Percentiles rank a stretch among this genome's conserved stretches.
Conservation (phyloP, 108 stramenopile genomes). For the Pseudonitzschia multistriata region DNA sequence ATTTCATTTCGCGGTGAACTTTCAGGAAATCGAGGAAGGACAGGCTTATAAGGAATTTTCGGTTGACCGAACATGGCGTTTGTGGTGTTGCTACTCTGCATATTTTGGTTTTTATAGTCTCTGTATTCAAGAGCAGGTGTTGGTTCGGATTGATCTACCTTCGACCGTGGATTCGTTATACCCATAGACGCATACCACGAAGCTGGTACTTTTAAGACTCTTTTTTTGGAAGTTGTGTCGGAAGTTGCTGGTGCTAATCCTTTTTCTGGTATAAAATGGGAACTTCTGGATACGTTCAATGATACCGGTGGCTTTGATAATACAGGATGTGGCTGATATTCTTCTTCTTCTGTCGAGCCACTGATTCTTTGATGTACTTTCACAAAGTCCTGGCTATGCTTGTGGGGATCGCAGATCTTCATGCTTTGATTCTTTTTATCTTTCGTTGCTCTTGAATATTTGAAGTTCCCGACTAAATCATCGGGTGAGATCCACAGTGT, state of each 20-base stretch:
- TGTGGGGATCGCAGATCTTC: background rate
- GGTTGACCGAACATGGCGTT: background rate
- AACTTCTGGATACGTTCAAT: background rate
- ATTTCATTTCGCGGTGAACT: background rate
- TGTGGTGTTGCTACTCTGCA: background rate
- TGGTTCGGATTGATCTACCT: background rate
- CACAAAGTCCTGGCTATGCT: background rate
- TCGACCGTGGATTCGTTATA: background rate
- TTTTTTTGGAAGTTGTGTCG: background rate
- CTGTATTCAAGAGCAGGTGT: background rate
- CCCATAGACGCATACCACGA: background rate
- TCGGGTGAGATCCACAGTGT: slow-evolving; percentile 9
- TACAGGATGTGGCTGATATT: background rate
- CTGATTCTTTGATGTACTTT: background rate
- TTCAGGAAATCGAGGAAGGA: background rate
- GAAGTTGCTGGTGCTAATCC: background rate
- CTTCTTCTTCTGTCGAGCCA: background rate
- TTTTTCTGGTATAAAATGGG: background rate
- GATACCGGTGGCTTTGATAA: background rate
- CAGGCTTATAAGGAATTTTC: background rate
- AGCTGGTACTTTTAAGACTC: background rate
- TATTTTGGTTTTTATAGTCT: background rate
- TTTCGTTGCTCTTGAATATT: background rate
- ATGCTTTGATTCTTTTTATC: background rate
- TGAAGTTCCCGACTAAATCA: slow-evolving; percentile 12